Percentiles rank a stretch among this genome's conserved stretches.
phyloP scores from a whole-genome alignment of 345 rosid genomes.

The Clausena lansium region DNA sequence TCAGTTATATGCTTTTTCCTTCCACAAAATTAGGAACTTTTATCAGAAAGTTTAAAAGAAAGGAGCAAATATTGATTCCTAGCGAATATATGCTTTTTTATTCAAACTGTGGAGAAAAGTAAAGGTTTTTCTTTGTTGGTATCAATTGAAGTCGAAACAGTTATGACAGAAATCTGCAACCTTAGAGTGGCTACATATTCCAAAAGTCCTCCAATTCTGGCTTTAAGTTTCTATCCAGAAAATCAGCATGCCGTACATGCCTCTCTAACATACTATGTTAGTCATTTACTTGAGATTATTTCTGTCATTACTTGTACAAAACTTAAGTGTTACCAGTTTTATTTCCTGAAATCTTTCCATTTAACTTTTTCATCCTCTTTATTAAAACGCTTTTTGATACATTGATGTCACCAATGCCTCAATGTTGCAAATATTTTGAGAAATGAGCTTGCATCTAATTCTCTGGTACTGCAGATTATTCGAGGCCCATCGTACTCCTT shows the following conservation, averaged over 20 bases:
- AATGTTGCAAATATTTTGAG: constrained; percentile 1
- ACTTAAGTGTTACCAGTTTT: not conserved
- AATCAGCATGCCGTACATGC: not conserved
- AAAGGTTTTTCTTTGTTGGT: too few species aligned
- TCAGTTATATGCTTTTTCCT: too few species aligned
- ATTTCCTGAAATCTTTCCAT: not conserved
- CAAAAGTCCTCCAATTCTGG: not conserved
- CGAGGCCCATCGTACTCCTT: constrained; percentile 70
- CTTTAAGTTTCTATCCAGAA: not conserved
- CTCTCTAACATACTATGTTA: not conserved
- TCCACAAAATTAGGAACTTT: too few species aligned
- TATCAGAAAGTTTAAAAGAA: too few species aligned
- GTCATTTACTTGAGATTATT: not conserved
- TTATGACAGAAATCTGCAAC: not conserved
- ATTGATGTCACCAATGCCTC: not conserved
- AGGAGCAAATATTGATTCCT: too few species aligned
- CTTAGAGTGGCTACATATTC: not conserved
- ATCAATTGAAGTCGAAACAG: not conserved
- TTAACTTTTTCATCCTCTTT: not conserved
- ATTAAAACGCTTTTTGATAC: not conserved
- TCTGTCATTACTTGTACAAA: not conserved
- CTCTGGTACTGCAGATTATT: constrained; percentile 55
- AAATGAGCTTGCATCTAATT: constrained; percentile 19
- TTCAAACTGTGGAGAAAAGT: too few species aligned
- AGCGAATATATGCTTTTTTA: too few species aligned